A percentile compares a stretch with the other conserved stretches of the same genome.
phyloP scores from a whole-genome alignment of 2,329 filamentous ascomycete genomes.

The Talaromyces funiculosus region DNA sequence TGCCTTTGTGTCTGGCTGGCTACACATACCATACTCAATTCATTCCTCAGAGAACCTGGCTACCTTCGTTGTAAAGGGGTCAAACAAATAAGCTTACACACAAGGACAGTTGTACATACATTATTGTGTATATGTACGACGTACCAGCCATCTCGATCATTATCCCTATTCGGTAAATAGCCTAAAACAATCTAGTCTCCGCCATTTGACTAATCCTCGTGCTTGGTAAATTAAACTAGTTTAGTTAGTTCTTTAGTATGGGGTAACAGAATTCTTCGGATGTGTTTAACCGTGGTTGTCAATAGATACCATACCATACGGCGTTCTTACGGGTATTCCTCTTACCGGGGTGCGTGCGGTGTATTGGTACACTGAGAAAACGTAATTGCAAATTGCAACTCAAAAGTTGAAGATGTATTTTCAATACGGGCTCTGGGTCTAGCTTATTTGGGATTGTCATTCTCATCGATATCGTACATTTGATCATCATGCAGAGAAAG shows the following conservation, averaged over 20 bases:
- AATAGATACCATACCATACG: background rate
- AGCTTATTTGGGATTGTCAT: background rate
- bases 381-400: background rate
- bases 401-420: background rate
- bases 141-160: background rate
- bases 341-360: background rate
- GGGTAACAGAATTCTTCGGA: background rate
- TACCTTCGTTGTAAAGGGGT: too few relatives aligned
- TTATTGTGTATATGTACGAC: too few relatives aligned
- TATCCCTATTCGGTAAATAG: conserved; percentile 11
- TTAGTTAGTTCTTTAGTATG: background rate
- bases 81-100: too few relatives aligned
- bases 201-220: background rate
- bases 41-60: too few relatives aligned
- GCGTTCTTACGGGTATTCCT: background rate
- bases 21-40: too few relatives aligned
- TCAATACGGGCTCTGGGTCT: background rate
- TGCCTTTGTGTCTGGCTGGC: too few relatives aligned
- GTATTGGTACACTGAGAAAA: background rate
- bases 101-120: too few relatives aligned
- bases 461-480: background rate
- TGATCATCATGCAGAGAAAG: background rate
- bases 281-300: background rate
- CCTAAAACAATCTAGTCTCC: conserved; percentile 14
- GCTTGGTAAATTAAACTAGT: background rate